Evolutionary conservation across 495 filamentous ascomycete species (phyloP), one percentile per base, ranked within the genome.

Genomic region (Penicillium crystallinum): DNA sequence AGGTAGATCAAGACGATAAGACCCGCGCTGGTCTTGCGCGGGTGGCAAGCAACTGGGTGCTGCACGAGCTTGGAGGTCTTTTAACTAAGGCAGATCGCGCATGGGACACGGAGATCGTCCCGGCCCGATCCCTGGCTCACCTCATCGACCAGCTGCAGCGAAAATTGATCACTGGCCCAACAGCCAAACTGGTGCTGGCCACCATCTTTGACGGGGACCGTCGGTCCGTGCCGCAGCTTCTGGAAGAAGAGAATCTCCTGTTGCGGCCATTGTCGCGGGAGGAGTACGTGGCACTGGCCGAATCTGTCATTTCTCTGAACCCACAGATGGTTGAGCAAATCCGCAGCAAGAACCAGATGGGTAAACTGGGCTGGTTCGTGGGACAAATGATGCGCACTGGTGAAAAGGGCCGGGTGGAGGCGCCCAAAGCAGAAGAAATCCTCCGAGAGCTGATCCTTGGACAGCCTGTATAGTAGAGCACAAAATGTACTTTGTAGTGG

Each of bases 21-120:
- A 54, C 59, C 6, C 64, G 46, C 17, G 54, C 54, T 15, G 38
- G 53, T 31, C 64, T 73, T 15, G 67, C 68, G 8, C 71, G 66
- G 43, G 53, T 83, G n/a, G 79, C 75, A 12, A 82, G 66, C 27
- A 77, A 83, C 58, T 87, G 88, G 89, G 84, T 91, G 34, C 75
- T 97, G 1, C 91, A 97, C 66, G 90, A 95, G 56, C 78, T 98
- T 18, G 91, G 91, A 9, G 89, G 89, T 5, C 75, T 95, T 2
- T 59, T 87, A 23, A 73, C 81, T 41, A 79, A 76, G 42, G 61
- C 73, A 18, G 71, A 78, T 67, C 70, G 64, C 48, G 46, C 61
- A 7, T 89, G 83, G 78, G 65, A 74, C 42, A 56, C 74, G n/a
- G 65, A 77, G 3, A 74, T 74, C 2, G 77, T 96, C 2, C 75